Evolutionary conservation across 2,329 filamentous ascomycete species (phyloP).

Genomic region (Tolypocladium tundrense): DNA sequence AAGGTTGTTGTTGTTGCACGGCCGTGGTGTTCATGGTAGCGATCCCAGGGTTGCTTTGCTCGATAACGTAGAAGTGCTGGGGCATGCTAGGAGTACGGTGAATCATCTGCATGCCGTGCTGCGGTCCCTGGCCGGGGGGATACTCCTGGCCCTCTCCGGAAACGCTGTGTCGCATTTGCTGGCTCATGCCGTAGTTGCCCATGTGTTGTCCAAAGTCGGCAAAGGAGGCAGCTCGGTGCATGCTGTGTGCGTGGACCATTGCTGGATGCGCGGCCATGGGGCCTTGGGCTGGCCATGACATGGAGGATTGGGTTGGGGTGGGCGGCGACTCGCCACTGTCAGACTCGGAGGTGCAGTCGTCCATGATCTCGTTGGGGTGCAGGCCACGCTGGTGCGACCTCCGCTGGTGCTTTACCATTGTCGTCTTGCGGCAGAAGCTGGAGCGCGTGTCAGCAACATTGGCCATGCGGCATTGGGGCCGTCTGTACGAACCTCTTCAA

Average conservation of each 20-base stretch:
- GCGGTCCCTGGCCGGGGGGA: slow-evolving; percentile 25
- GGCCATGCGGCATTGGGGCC: no score
- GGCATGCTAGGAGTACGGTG: slow-evolving; percentile 38
- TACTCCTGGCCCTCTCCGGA: slow-evolving; percentile 33
- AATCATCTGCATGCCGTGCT: slow-evolving; percentile 34
- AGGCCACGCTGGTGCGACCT: slow-evolving; percentile 50
- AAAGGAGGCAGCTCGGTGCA: slow-evolving; percentile 45
- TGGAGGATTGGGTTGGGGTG: slow-evolving; percentile 42
- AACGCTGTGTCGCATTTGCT: slow-evolving; percentile 36
- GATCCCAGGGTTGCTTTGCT: slow-evolving; percentile 51
- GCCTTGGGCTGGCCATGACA: slow-evolving; percentile 39
- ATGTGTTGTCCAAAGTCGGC: slow-evolving; percentile 44
- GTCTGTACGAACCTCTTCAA: slow-evolving; percentile 41
- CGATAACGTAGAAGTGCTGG: slow-evolving; percentile 47
- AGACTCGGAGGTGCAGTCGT: slow-evolving; percentile 46
- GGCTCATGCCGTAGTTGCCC: slow-evolving; percentile 29
- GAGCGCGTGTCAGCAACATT: slow-evolving; percentile 8
- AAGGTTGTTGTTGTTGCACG: slow-evolving; percentile 36
- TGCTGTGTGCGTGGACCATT: slow-evolving; percentile 24
- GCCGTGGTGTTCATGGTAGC: slow-evolving; percentile 48
- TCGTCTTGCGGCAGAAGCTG: slow-evolving; percentile 64
- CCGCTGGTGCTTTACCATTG: slow-evolving; percentile 58
- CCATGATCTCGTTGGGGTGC: slow-evolving; percentile 41
- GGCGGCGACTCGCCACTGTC: slow-evolving; percentile 48
- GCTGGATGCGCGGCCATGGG: slow-evolving; percentile 27